These are phyloP conservation scores for Paulownia fortunei DNA, from an alignment of 257 asterid genomes.

Conservation along the genomic window DNA sequence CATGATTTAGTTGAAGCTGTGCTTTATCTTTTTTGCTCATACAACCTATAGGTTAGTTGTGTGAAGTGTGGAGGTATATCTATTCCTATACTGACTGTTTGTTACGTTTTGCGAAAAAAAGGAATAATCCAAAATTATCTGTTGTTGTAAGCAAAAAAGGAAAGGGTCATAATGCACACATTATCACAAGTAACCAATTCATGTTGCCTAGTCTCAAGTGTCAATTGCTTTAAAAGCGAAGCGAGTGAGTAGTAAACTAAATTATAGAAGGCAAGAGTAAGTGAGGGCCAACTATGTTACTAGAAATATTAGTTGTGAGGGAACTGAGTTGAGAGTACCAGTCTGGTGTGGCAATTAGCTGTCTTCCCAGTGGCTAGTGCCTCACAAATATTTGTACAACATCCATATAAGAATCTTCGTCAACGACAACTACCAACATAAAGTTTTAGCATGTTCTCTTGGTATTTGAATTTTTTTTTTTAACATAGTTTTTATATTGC, in stretches of 20 bases:
- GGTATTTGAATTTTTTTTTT: not conserved
- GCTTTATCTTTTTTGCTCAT: not conserved
- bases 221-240: not conserved
- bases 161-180: not conserved
- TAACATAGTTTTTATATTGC: not conserved
- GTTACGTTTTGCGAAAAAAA: not conserved
- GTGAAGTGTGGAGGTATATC: not conserved
- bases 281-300: not conserved
- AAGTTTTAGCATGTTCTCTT: not conserved
- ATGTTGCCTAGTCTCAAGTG: not conserved
- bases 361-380: not conserved
- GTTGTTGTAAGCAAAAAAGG: not conserved
- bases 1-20: conserved; percentile 1
- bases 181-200: not conserved
- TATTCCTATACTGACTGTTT: not conserved
- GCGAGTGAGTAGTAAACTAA: not conserved
- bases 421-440: not conserved
- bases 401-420: not conserved
- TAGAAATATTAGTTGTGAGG: not conserved
- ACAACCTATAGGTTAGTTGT: not conserved
- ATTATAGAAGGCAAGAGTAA: not conserved
- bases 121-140: not conserved
- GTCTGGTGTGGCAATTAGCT: conserved; percentile 5
- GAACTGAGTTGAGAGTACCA: not conserved
- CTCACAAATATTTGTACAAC: not conserved